Percentiles rank a stretch among this genome's conserved stretches.
These are phyloP conservation scores for Silene latifolia DNA, from an alignment of 148 eudicot genomes.

Conservation along the genomic window DNA sequence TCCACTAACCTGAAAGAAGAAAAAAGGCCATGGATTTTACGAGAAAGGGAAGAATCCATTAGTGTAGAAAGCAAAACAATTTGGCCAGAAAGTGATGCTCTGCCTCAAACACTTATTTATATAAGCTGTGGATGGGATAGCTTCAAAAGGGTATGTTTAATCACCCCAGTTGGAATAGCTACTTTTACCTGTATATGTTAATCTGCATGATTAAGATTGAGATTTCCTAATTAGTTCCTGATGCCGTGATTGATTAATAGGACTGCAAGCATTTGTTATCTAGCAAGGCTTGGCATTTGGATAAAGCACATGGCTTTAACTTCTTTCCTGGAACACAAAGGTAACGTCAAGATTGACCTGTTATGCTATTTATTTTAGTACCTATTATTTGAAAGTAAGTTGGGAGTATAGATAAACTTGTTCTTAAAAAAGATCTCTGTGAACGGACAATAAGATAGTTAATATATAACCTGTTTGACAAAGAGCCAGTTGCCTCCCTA, in stretches of 20 bases:
- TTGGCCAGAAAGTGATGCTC: conserved; percentile 46
- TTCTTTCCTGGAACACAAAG: conserved; percentile 97
- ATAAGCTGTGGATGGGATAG: conserved; percentile 98
- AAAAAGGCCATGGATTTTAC: conserved; percentile 92
- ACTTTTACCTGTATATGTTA: not conserved
- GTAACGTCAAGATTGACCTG: conserved; percentile 27
- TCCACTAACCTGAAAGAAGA: conserved; percentile 54
- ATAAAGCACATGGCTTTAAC: conserved; percentile 90
- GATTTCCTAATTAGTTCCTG: conserved; percentile 10
- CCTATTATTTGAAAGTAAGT: not conserved
- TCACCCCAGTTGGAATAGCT: not conserved
- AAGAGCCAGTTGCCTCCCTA: not conserved
- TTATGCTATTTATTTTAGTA: not conserved
- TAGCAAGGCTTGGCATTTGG: conserved; percentile 78
- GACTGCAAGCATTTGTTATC: conserved; percentile 76
- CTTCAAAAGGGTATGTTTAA: conserved; percentile 67
- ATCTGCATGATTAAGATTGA: conserved; percentile 6
- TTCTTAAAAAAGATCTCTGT: not conserved
- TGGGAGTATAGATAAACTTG: not conserved
- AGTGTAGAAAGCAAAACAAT: conserved; percentile 44
- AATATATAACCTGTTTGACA: not conserved
- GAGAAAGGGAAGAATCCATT: conserved; percentile 78
- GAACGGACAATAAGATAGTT: not conserved
- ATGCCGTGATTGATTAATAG: conserved; percentile 32
- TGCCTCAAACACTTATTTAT: conserved; percentile 84